These are phyloP conservation scores for Penicillium sp. DNA, from an alignment of 2,329 filamentous ascomycete species.

Conservation along the genomic window DNA sequence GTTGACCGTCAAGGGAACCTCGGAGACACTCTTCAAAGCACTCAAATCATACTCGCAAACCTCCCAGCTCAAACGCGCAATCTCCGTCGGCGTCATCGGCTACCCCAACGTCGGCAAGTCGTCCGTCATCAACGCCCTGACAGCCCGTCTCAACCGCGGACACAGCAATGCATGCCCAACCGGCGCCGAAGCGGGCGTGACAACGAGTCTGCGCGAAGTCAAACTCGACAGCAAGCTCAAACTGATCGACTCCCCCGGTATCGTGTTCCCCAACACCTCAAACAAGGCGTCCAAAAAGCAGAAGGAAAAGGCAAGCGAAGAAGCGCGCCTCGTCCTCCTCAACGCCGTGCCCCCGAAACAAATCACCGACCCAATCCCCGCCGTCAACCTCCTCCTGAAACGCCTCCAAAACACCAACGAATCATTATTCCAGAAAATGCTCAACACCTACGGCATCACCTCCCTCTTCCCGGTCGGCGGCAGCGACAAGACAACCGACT, in stretches of 20 bases:
- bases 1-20: slow-evolving; percentile 80
- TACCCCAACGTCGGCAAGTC: slow-evolving; percentile 97
- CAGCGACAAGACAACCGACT: slow-evolving; percentile 80
- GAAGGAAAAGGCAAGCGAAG: slow-evolving; percentile 64
- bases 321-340: slow-evolving; percentile 77
- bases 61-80: slow-evolving; percentile 77
- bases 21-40: slow-evolving; percentile 77
- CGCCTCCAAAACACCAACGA: slow-evolving; percentile 66
- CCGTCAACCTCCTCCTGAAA: slow-evolving; percentile 78
- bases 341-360: slow-evolving; percentile 92
- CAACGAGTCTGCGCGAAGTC: slow-evolving; percentile 80
- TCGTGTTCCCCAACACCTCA: slow-evolving; percentile 73
- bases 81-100: slow-evolving; percentile 89
- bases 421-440: slow-evolving; percentile 72
- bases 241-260: slow-evolving; percentile 88
- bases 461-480: slow-evolving; percentile 63
- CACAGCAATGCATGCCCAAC: slow-evolving; percentile 70
- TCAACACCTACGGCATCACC: slow-evolving; percentile 78
- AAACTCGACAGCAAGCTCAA: slow-evolving; percentile 95
- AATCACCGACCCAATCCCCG: slow-evolving; percentile 86
- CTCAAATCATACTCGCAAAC: slow-evolving; percentile 79
- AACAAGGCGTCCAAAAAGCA: slow-evolving; percentile 50
- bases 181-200: slow-evolving; percentile 88
- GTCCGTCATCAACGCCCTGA: slow-evolving; percentile 90
- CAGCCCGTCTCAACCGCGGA: slow-evolving; percentile 66